Conservation (phyloP, 108 stramenopile genomes). For the Tribonema minus region DNA sequence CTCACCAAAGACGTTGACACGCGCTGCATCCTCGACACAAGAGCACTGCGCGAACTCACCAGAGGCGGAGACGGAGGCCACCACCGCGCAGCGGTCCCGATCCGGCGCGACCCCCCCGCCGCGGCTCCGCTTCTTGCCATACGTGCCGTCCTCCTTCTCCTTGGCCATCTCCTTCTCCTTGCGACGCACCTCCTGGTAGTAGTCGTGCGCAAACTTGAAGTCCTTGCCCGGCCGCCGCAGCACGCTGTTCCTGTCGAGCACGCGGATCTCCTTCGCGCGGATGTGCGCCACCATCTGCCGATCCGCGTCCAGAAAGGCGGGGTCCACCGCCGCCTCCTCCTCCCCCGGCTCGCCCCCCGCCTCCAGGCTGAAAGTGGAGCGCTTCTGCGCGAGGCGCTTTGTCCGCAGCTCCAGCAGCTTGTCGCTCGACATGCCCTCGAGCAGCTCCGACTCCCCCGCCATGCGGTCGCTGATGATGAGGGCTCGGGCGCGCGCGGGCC, state of each 20-base stretch:
- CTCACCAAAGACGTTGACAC: no score
- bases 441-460: conserved; percentile 12
- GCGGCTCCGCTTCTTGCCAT: conserved; percentile 14
- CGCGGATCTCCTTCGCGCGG: conserved; percentile 12
- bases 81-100: no score
- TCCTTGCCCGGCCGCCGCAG: conserved; percentile 18
- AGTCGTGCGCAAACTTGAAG: conserved; percentile 33
- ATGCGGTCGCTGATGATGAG: neutral
- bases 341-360: neutral
- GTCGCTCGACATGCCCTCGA: conserved; percentile 18
- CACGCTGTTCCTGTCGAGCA: conserved; percentile 12
- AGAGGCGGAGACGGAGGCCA: no score
- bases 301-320: conserved; percentile 17
- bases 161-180: conserved; percentile 30
- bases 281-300: conserved; percentile 27
- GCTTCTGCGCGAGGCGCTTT: conserved; percentile 32
- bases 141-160: conserved; percentile 18
- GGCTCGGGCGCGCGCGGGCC: conserved; percentile 2
- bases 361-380: neutral
- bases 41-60: no score
- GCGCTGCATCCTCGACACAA: no score
- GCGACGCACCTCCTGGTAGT: conserved; percentile 29
- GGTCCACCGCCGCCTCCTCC: conserved; percentile 23
- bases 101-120: no score
- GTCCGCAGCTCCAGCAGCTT: conserved; percentile 36